Base-by-base conservation (phyloP, 805 yeast genomes). In the Yamadazyma endophytica region DNA sequence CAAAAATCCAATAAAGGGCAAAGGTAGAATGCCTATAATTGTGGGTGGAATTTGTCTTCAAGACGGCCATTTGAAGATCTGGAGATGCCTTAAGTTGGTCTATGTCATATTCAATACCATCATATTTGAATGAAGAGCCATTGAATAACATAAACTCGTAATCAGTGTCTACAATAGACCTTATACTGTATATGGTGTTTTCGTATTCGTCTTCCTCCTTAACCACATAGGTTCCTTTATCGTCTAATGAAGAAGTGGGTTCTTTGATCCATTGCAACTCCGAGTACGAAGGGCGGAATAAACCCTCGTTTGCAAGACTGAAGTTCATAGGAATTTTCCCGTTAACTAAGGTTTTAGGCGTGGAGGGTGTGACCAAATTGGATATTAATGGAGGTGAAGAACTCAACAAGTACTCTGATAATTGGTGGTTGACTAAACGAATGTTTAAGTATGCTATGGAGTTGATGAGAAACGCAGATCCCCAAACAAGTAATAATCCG, bases 21-120 rank as follows among this genome's bases (percentile, higher is more conserved):
- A 54, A 58, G 1, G 77, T 59, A 0, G 95, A 85, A 50, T 86
- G 87, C 42, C 96, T 70, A 71, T 79, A 86, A 41, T 79, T 76
- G 26, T 76, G 75, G 9, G 72, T 67, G 26, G 75, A 65, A 42
- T 81, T 74, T 1, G 89, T 76, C 33, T 74, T 70, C 16, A 84
- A 54, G 19, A 83, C 47, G 0, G 85, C 82, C 38, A 57, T 62
- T 20, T 61, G 52, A 48, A 83, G 63, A 55, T 83, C 73, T 24
- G 89, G 86, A 20, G 88, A 79, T 3, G 88, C 82, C 1, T 62
- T 64, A 15, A 82, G 60, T 13, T 58, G 58, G 30, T 75, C 79
- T 19, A 84, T 72, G 0, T 56, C 56, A 43, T 71, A 73, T 9
- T 54, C 52, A 1, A 42, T 37, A 3, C 61, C 69, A 1, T 64